phyloP scores from a whole-genome alignment of 176 grass and related monocot species.

The Oropetium thomaeum region DNA sequence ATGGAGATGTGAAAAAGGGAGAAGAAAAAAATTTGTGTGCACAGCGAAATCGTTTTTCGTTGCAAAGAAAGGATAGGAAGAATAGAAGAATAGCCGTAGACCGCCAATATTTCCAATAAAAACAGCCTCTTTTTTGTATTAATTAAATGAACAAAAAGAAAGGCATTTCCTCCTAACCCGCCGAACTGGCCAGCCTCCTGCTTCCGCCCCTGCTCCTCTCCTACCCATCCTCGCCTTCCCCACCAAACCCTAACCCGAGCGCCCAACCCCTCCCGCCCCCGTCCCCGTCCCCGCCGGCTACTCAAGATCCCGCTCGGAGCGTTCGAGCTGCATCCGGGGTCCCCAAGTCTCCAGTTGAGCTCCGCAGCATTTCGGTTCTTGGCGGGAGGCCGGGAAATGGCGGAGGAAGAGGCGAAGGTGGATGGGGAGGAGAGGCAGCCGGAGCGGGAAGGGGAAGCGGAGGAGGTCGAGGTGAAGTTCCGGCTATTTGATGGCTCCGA shows the following conservation, averaged over 20 bases:
- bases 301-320: neutral
- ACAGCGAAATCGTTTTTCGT: too few relatives aligned
- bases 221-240: constrained; percentile 1
- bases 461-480: constrained; percentile 67
- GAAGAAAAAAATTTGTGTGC: too few relatives aligned
- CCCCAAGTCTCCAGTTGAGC: neutral
- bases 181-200: neutral
- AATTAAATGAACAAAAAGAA: neutral
- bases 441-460: constrained; percentile 28
- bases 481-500: constrained; percentile 75
- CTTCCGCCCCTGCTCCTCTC: constrained; percentile 21
- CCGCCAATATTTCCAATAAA: neutral
- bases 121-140: neutral
- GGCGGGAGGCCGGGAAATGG: constrained; percentile 37
- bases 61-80: too few relatives aligned
- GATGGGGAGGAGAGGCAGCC: constrained; percentile 17
- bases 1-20: too few relatives aligned
- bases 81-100: too few relatives aligned
- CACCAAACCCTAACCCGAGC: constrained; percentile 50
- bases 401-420: constrained; percentile 31
- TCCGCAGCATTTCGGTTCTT: neutral
- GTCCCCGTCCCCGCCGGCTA: neutral
- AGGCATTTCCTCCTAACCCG: constrained; percentile 6
- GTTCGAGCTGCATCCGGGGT: neutral
- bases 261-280: constrained; percentile 13